These are phyloP conservation scores for Guadua angustifolia DNA, from an alignment of 176 grass and related monocot genomes.

Conservation along the genomic window DNA sequence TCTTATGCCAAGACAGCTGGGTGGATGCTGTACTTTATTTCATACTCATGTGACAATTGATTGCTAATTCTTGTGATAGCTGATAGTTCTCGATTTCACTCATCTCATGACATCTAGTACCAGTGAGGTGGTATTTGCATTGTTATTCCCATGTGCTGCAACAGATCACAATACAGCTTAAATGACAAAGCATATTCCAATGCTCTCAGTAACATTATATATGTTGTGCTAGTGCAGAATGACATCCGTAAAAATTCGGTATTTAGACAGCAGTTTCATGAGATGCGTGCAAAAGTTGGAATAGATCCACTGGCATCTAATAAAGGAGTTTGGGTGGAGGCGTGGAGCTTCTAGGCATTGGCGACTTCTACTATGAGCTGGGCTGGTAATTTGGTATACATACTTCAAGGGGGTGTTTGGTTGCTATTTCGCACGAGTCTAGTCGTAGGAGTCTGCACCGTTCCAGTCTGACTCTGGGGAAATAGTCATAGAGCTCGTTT, in stretches of 20 bases:
- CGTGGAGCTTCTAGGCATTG: conserved; percentile 93
- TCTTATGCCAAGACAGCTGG: not conserved
- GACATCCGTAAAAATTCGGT: conserved; percentile 93
- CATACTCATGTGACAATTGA: not conserved
- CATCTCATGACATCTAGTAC: conserved; percentile 1
- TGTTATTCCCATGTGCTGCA: conserved; percentile 11
- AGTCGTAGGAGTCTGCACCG: too few relatives aligned
- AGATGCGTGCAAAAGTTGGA: conserved; percentile 99
- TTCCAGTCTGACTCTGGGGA: too few relatives aligned
- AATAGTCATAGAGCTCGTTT: too few relatives aligned
- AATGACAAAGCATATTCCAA: not conserved
- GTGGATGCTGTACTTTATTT: conserved; percentile 6
- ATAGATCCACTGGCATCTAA: conserved; percentile 92
- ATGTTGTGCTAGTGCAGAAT: conserved; percentile 62
- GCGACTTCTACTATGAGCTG: conserved; percentile 96
- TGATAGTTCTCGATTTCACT: not conserved
- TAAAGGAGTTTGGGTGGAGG: conserved; percentile 98
- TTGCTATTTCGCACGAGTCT: too few relatives aligned
- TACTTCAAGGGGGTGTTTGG: too few relatives aligned
- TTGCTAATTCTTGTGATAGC: not conserved
- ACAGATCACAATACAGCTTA: not conserved
- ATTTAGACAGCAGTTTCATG: conserved; percentile 98
- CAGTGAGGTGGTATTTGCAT: not conserved
- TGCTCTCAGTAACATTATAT: conserved; percentile 27
- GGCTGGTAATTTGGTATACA: too few relatives aligned